A percentile compares a stretch with the other conserved stretches of the same genome.
These are phyloP conservation scores for Vitis hybrid DNA, from an alignment of 177 flowering plant species.

Conservation along the genomic window DNA sequence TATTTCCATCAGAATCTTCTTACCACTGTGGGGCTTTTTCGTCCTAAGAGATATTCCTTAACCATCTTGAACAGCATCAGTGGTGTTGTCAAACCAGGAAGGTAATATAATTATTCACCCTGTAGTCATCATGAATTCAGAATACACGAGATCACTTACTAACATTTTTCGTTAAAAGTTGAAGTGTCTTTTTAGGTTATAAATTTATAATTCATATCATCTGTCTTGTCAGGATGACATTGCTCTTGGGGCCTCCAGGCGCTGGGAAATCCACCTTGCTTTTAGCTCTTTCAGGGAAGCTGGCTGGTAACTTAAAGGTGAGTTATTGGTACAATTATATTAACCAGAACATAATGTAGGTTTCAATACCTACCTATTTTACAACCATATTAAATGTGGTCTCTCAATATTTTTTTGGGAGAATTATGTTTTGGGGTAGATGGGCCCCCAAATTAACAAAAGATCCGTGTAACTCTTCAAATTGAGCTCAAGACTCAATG, in stretches of 20 bases:
- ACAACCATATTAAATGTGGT: background rate
- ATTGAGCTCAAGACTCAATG: too few relatives aligned
- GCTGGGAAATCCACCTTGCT: slow-evolving; percentile 87
- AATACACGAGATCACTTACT: background rate
- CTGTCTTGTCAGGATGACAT: slow-evolving; percentile 63
- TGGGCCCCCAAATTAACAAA: too few relatives aligned
- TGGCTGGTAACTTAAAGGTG: slow-evolving; percentile 62
- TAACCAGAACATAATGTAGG: too few relatives aligned
- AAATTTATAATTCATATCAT: too few relatives aligned
- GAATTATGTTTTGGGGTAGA: too few relatives aligned
- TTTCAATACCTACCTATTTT: background rate
- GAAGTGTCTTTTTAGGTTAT: too few relatives aligned
- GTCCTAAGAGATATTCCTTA: slow-evolving; percentile 47
- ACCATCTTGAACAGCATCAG: slow-evolving; percentile 64
- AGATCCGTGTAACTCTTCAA: too few relatives aligned
- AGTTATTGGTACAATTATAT: slow-evolving; percentile 9
- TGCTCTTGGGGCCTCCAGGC: slow-evolving; percentile 92
- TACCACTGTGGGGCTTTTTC: slow-evolving; percentile 43
- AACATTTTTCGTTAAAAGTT: too few relatives aligned
- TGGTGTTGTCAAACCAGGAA: slow-evolving; percentile 74
- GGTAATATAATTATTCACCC: slow-evolving; percentile 36
- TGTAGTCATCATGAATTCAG: background rate
- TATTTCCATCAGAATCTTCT: slow-evolving; percentile 43
- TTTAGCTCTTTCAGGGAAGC: slow-evolving; percentile 72
- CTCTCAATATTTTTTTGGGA: too few relatives aligned